A percentile compares a stretch with the other conserved stretches of the same genome.
These are phyloP conservation scores for Ophiocordyceps robertsii DNA, from an alignment of 2,329 filamentous ascomycete genomes.

Conservation along the genomic window DNA sequence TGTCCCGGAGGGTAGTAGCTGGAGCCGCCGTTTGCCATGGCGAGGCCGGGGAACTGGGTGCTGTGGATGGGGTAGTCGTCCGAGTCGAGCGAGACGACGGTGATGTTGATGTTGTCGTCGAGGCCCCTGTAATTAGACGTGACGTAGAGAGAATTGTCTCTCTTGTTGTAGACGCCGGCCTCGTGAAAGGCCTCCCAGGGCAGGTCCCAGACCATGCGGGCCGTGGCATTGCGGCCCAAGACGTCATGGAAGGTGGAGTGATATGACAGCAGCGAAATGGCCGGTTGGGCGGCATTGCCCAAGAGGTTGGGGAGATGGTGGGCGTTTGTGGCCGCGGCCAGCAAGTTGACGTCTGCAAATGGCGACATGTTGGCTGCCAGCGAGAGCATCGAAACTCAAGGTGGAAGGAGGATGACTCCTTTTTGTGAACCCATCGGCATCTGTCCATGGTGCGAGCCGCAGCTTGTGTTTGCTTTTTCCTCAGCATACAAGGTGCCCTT, in stretches of 20 bases:
- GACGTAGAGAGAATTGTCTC: constrained; percentile 5
- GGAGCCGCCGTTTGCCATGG: constrained; percentile 10
- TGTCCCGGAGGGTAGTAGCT: constrained; percentile 8
- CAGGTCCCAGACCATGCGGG: constrained; percentile 5
- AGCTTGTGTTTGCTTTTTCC: background rate
- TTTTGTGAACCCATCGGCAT: background rate
- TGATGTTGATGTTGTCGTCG: constrained; percentile 21
- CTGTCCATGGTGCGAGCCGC: too few relatives aligned
- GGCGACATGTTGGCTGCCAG: background rate
- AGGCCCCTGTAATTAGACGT: constrained; percentile 20
- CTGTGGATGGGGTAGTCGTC: constrained; percentile 7
- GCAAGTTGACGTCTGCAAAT: background rate
- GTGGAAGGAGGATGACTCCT: background rate
- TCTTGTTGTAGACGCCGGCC: constrained; percentile 29
- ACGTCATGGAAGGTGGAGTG: constrained; percentile 36
- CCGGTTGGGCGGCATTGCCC: background rate
- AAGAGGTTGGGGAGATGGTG: constrained; percentile 2
- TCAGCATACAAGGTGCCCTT: too few relatives aligned
- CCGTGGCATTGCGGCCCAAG: constrained; percentile 24
- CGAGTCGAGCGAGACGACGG: constrained; percentile 6
- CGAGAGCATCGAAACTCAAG: background rate
- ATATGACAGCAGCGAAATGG: constrained; percentile 20
- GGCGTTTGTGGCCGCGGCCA: constrained; percentile 1
- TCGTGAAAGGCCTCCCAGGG: constrained; percentile 43
- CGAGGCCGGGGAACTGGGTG: constrained; percentile 7